Percentiles rank a stretch among this genome's conserved stretches.
phyloP scores from a whole-genome alignment of 148 eudicot species.

The Rhododendron molle region DNA sequence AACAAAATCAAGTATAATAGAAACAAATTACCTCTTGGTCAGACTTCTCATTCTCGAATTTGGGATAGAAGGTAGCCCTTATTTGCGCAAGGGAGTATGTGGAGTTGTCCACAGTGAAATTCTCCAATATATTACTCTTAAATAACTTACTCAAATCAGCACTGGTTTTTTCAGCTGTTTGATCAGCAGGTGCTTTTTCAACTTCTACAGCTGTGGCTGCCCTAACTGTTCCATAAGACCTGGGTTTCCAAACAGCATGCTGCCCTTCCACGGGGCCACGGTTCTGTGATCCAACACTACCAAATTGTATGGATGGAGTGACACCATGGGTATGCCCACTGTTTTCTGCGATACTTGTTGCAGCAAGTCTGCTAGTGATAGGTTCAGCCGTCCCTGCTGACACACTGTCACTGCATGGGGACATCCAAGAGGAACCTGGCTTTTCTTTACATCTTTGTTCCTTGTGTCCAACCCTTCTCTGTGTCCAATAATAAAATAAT shows the following conservation, averaged over 20 bases:
- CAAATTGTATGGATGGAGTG: conserved; percentile 24
- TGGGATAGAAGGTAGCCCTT: conserved; percentile 93
- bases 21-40: conserved; percentile 75
- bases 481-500: conserved; percentile 14
- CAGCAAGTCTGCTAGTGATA: conserved; percentile 17
- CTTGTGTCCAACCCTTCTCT: conserved; percentile 35
- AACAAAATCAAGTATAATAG: background rate
- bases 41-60: conserved; percentile 97
- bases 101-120: conserved; percentile 64
- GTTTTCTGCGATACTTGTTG: conserved; percentile 30
- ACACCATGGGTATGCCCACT: conserved; percentile 23
- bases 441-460: conserved; percentile 52
- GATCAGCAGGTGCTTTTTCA: conserved; percentile 20
- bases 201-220: conserved; percentile 30
- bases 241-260: conserved; percentile 51
- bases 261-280: conserved; percentile 31
- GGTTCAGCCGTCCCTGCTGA: conserved; percentile 25
- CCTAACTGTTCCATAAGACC: conserved; percentile 46
- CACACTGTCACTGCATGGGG: conserved; percentile 20
- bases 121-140: conserved; percentile 47
- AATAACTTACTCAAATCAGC: conserved; percentile 33
- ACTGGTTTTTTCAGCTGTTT: conserved; percentile 24
- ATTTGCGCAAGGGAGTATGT: conserved; percentile 77
- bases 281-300: conserved; percentile 27
- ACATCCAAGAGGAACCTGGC: conserved; percentile 33